A percentile compares a stretch with the other conserved stretches of the same genome.
Conservation (phyloP, 345 rosid species). For the Syzygium oleosum region DNA sequence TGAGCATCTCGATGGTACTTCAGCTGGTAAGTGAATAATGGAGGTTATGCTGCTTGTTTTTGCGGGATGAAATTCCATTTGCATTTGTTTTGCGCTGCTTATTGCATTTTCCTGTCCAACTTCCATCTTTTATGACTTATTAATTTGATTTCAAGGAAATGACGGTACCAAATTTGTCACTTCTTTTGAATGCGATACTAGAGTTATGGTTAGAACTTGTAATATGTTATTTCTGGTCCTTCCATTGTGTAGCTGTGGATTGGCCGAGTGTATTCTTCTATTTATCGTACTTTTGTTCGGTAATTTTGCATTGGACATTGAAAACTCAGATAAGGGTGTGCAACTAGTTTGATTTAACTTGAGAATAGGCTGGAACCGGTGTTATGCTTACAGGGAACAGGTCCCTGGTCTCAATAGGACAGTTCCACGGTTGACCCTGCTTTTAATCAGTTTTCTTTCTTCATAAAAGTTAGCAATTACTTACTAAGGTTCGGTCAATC, state of each 20-base stretch:
- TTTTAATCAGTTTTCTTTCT: neutral
- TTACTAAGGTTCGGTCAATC: neutral
- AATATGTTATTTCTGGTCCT: neutral
- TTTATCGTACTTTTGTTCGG: neutral
- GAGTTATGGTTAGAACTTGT: neutral
- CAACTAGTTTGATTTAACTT: neutral
- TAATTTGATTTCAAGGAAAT: too few relatives aligned
- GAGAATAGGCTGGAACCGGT: neutral
- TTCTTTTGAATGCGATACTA: neutral
- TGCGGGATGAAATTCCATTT: neutral
- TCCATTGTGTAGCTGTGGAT: neutral
- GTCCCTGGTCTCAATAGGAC: neutral
- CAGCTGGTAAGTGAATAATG: conserved; percentile 55
- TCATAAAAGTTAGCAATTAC: neutral
- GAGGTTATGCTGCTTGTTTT: neutral
- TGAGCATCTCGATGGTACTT: conserved; percentile 88
- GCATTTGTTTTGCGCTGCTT: neutral
- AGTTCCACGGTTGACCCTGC: neutral
- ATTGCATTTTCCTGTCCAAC: too few relatives aligned
- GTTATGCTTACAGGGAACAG: neutral
- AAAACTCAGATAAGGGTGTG: neutral
- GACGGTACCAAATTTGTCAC: too few relatives aligned
- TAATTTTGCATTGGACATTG: neutral
- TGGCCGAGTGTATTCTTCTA: neutral
- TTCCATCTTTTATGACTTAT: too few relatives aligned